A percentile compares a stretch with the other conserved stretches of the same genome.
Conservation (phyloP, 805 yeast genomes). For the Saitoella complicata region DNA sequence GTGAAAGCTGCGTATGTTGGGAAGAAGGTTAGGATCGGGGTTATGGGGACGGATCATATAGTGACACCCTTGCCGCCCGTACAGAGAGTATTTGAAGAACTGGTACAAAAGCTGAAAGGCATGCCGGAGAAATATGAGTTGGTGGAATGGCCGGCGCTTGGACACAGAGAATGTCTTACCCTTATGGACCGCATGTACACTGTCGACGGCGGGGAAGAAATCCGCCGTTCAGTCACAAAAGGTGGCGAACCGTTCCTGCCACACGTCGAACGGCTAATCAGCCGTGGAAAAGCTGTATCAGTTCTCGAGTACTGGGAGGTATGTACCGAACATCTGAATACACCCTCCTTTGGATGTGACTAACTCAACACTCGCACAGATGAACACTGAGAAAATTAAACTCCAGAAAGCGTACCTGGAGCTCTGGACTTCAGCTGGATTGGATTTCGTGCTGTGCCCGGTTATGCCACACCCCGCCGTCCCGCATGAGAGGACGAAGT, state of each 20-base stretch:
- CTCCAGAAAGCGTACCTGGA: constrained; percentile 27
- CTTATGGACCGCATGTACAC: constrained; percentile 25
- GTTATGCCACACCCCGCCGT: constrained; percentile 31
- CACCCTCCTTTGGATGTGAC: too few relatives aligned
- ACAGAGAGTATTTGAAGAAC: constrained; percentile 3
- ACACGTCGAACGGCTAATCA: constrained; percentile 24
- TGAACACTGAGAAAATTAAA: constrained; percentile 14
- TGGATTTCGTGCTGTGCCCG: constrained; percentile 35
- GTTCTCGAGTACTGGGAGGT: constrained; percentile 22
- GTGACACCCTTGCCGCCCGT: too few relatives aligned
- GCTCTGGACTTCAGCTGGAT: constrained; percentile 28
- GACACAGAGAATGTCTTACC: constrained; percentile 22
- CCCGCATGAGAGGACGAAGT: constrained; percentile 22
- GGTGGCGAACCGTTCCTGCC: constrained; percentile 32
- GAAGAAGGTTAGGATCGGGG: constrained; percentile 30
- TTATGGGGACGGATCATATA: constrained; percentile 17
- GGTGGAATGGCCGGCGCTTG: constrained; percentile 8
- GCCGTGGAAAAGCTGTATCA: constrained; percentile 21
- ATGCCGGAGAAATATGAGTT: neutral
- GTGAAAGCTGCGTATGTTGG: constrained; percentile 20
- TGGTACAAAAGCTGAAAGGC: neutral
- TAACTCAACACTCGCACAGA: too few relatives aligned
- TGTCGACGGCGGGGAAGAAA: constrained; percentile 32
- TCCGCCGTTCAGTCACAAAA: constrained; percentile 12
- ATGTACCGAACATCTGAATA: too few relatives aligned